Evolutionary conservation across 2,329 filamentous ascomycete species (phyloP), one percentile per base, ranked within the genome.

Genomic region (Claviceps sp.): DNA sequence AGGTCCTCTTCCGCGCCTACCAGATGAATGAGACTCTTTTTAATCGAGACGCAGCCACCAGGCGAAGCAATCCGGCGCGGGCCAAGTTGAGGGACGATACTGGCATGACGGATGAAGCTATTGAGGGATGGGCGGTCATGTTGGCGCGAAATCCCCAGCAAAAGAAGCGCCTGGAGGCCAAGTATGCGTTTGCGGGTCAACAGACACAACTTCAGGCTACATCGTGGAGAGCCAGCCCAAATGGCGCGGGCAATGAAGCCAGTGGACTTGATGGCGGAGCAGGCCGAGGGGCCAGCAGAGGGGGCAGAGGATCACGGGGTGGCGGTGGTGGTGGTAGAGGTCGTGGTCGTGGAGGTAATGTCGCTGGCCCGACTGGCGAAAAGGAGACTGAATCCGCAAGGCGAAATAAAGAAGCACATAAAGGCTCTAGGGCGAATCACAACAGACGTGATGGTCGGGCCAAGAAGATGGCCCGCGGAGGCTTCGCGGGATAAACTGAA

Each of bases 71-170:
- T 22, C 70, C 76, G 1, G 70, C 76, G 1, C 76, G 93, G 41
- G 67, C 66, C 6, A 77, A 77, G 37, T 65, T 98, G 48, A 85
- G 83, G 58, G 76, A 77, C 22, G 82, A 89, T 54, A 95, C 88
- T 1, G 84, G 84, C 4, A 88, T 96, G 88, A 89, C 89, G 0
- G 90, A 97, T 59, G 91, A 97, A 67, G 83, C 85, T 2, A 85
- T 98, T 37, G 93, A 97, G 67, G 93, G 93, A 5, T 98, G 91
- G 90, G 88, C 79, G 0, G 71, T 95, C 48, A 95, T 97, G 87
- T 69, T 96, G 7, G 71, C 73, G 13, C 78, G 90, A 36, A 85
- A 91, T 59, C 77, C 86, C 1, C 78, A 79, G 60, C 77, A 84
- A 54, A 72, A 84, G 64, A 78, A 79, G 52, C 75, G 78, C 52